These are phyloP conservation scores for Purpureocillium takamizusanense DNA, from an alignment of 2,329 filamentous ascomycete species.

Conservation along the genomic window DNA sequence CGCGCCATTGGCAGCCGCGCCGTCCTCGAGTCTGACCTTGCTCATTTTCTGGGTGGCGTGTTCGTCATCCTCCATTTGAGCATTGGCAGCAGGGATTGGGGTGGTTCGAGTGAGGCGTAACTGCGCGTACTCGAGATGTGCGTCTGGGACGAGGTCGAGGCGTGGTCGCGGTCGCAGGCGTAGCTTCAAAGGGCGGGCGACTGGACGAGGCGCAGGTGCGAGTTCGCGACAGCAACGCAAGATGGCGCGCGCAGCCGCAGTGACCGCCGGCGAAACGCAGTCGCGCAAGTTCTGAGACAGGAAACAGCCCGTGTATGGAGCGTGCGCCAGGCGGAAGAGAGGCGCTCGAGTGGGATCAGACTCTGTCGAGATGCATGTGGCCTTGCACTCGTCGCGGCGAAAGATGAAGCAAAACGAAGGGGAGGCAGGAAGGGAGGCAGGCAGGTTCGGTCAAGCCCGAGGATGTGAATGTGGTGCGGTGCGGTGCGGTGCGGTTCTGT, in stretches of 20 bases:
- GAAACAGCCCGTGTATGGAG: no score
- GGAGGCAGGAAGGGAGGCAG: neutral
- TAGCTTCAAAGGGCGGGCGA: neutral
- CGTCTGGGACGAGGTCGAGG: no score
- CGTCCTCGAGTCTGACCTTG: constrained; percentile 34
- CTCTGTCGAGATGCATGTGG: constrained; percentile 9
- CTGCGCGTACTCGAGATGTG: no score
- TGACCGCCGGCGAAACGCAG: neutral
- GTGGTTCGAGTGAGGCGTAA: no score
- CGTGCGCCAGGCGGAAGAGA: neutral
- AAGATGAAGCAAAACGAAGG: constrained; percentile 1
- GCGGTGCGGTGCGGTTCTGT: no score
- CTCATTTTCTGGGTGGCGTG: constrained; percentile 31
- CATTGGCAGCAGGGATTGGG: constrained; percentile 3
- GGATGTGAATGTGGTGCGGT: no score
- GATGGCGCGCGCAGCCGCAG: no score
- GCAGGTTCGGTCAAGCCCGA: no score
- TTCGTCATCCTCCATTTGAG: constrained; percentile 32
- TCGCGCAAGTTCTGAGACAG: neutral
- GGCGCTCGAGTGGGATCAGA: constrained; percentile 1
- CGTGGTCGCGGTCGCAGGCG: no score
- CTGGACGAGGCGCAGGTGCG: neutral
- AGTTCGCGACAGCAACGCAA: no score
- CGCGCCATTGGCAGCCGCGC: constrained; percentile 24
- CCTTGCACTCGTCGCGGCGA: constrained; percentile 8